Percentiles rank a stretch among this genome's conserved stretches.
phyloP scores from a whole-genome alignment of 106 monocot species.

The Dioscorea zingiberensis region DNA sequence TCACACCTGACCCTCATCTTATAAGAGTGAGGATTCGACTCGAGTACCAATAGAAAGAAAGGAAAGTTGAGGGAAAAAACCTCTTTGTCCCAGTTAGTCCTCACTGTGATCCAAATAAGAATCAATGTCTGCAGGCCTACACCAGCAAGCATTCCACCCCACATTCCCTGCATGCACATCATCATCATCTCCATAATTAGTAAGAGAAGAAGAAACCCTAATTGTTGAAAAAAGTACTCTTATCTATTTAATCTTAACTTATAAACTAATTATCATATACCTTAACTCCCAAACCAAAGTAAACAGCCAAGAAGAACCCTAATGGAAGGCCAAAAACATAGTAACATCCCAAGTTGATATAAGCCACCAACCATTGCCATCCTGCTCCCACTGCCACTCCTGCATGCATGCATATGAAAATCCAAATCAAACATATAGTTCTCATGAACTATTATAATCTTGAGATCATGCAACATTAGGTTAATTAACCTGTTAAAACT shows the following conservation, averaged over 20 bases:
- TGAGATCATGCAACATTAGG: no score
- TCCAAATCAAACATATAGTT: not conserved
- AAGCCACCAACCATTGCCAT: slow-evolving; percentile 78
- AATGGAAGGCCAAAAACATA: slow-evolving; percentile 62
- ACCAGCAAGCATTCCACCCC: slow-evolving; percentile 64
- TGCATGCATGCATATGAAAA: slow-evolving; percentile 10
- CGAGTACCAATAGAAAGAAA: no score
- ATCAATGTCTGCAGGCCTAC: slow-evolving; percentile 51
- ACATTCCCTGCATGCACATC: slow-evolving; percentile 52
- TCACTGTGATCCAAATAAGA: slow-evolving; percentile 45
- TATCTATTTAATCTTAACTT: no score
- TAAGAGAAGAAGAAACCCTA: no score
- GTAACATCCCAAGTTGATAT: slow-evolving; percentile 67
- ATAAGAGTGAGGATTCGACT: no score
- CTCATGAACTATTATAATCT: no score
- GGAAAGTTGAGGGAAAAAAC: slow-evolving; percentile 14
- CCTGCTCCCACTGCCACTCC: slow-evolving; percentile 87
- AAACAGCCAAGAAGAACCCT: slow-evolving; percentile 44
- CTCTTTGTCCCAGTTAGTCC: slow-evolving; percentile 71
- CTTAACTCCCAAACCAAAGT: slow-evolving; percentile 39
- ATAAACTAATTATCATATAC: slow-evolving; percentile 10
- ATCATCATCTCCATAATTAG: no score
- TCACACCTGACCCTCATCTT: no score
- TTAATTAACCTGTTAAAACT: slow-evolving; percentile 49
- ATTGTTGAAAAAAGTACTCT: no score